A percentile compares a stretch with the other conserved stretches of the same genome.
Conservation (phyloP, 2,329 filamentous ascomycete species). For the Curvularia verruculosa region DNA sequence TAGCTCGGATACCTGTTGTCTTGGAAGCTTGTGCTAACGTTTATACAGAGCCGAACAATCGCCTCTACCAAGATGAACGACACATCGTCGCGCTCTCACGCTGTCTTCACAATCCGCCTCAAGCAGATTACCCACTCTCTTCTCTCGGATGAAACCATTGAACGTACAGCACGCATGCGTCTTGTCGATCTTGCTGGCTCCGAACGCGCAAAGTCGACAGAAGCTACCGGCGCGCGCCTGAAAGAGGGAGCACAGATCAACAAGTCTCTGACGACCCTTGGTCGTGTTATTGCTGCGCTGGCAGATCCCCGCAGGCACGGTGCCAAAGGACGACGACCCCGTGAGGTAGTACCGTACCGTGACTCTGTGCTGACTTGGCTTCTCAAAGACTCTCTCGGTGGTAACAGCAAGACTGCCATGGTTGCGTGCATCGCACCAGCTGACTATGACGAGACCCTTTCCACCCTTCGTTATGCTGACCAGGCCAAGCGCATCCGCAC, state of each 20-base stretch:
- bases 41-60: constrained; percentile 71
- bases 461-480: constrained; percentile 94
- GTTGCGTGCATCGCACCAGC: constrained; percentile 95
- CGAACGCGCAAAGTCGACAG: constrained; percentile 92
- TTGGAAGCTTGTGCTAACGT: constrained; percentile 13
- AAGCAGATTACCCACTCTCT: constrained; percentile 99
- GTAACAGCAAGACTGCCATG: constrained; percentile 99
- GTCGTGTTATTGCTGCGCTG: constrained; percentile 91
- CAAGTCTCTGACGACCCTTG: constrained; percentile 94
- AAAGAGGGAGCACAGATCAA: constrained; percentile 98
- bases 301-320: constrained; percentile 67
- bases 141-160: constrained; percentile 96
- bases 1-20: background rate
- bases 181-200: constrained; percentile 94
- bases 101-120: constrained; percentile 96
- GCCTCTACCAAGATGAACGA: constrained; percentile 99
- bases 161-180: constrained; percentile 89
- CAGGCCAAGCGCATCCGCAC: constrained; percentile 98
- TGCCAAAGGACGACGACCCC: constrained; percentile 47
- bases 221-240: constrained; percentile 88
- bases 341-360: constrained; percentile 85
- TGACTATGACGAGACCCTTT: constrained; percentile 96
- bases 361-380: constrained; percentile 87
- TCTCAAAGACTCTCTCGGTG: constrained; percentile 91
- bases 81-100: constrained; percentile 92